Base-by-base conservation (phyloP, 495 filamentous ascomycete species). In the Lasiosphaeria ovina region DNA sequence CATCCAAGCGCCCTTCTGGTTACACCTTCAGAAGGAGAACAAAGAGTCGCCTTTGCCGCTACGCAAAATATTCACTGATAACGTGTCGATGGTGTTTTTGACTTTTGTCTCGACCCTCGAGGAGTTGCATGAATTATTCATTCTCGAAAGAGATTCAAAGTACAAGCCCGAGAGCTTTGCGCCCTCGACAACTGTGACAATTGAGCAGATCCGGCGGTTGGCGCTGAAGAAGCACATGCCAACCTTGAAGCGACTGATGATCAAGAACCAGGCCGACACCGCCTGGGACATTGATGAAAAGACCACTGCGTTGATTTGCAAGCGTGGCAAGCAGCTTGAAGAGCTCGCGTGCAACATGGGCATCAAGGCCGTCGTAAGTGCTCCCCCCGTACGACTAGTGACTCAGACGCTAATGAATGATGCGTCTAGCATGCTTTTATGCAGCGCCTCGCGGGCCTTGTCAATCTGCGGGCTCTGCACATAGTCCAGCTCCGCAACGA, bases 41-140 rank as follows among this genome's bases (percentile, higher is more conserved):
- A 77, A 75, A 55, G 54, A 74, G 32, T 64, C 70, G 5, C 78
- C 79, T 0, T 69, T 86, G 36, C 70, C 77, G 6, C 70, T 88
- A 12, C 72, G 76, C 42, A 81, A 79, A 54, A 80, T 88, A 33
- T 79, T 81, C 62, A 87, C 83, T 3, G 85, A 88, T 62, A 80
- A 87, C 58, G 83, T 86, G 16, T 80, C 81, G 2, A 49, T 66
- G 10, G 64, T 64, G 1, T 85, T 88, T 56, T 61, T 86, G 35
- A 72, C 68, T 0, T 79, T 83, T 38, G 67, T 84, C 3, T 69
- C 75, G 6, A 73, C 79, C 51, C 78, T 87, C 10, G 65, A 80
- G 9, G 74, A 70, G 58, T 61, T 87, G 14, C 75, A 78, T 24
- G 84, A 87, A 60, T 72, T 87, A 1, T 82, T 83, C 61, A 61